phyloP scores from a whole-genome alignment of 192 early-diverging fungal species.

The Ramicandelaber brevisporus region DNA sequence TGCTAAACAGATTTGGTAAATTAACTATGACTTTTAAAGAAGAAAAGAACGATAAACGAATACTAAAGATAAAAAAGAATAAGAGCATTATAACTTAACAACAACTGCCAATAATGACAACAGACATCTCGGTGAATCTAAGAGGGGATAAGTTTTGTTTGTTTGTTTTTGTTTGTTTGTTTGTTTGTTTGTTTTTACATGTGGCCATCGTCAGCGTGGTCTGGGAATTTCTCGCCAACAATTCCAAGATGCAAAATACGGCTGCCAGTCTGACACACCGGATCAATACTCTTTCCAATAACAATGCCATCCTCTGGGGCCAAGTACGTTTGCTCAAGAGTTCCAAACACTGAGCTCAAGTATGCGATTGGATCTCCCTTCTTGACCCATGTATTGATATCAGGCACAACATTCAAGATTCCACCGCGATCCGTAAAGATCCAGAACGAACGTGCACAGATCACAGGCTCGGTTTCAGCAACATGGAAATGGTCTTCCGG shows the following conservation, averaged over 20 bases:
- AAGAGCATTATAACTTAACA: no score
- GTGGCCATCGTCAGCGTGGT: conserved; percentile 28
- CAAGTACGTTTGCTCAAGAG: conserved; percentile 60
- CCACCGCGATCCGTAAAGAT: conserved; percentile 74
- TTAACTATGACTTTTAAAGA: neutral
- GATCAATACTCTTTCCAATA: conserved; percentile 61
- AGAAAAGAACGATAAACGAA: no score
- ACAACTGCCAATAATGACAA: no score
- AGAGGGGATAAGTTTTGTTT: no score
- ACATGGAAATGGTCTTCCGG: conserved; percentile 19
- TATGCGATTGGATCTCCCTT: conserved; percentile 68
- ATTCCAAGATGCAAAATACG: conserved; percentile 71
- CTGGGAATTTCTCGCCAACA: conserved; percentile 22
- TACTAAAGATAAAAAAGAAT: no score
- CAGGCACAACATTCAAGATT: conserved; percentile 60
- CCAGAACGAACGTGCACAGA: conserved; percentile 24
- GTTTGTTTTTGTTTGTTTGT: no score
- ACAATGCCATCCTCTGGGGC: conserved; percentile 57
- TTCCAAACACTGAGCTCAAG: conserved; percentile 73
- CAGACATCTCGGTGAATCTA: no score
- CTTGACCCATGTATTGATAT: conserved; percentile 51
- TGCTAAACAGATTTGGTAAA: conserved; percentile 49
- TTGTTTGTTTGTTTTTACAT: conserved; percentile 7
- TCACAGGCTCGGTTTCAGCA: conserved; percentile 29
- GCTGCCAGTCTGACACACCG: conserved; percentile 67